phyloP scores from a whole-genome alignment of 805 yeast genomes.

The Sungouiella thailandica region DNA sequence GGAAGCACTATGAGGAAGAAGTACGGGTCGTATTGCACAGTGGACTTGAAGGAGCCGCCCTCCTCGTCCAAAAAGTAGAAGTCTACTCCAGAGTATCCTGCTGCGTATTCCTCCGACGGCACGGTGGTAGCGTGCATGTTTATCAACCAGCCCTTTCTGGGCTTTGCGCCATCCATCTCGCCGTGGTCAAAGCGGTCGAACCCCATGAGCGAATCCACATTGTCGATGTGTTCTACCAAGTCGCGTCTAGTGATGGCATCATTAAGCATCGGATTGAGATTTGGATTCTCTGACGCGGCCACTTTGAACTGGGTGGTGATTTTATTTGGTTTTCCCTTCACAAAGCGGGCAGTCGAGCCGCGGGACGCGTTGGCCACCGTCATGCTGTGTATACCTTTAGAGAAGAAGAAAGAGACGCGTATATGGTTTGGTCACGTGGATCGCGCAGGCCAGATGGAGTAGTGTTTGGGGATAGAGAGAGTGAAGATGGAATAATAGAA shows the following conservation, averaged over 20 bases:
- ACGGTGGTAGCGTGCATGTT: conserved; percentile 89
- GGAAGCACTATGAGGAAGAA: conserved; percentile 66
- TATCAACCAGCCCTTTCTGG: conserved; percentile 80
- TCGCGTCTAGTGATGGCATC: conserved; percentile 44
- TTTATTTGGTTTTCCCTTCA: conserved; percentile 32
- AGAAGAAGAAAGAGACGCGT: too few species aligned
- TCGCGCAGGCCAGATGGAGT: too few species aligned
- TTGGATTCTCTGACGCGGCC: conserved; percentile 14
- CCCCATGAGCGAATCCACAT: conserved; percentile 80
- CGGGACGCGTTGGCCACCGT: conserved; percentile 11
- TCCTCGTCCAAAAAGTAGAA: conserved; percentile 93
- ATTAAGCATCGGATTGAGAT: conserved; percentile 32
- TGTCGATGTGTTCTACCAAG: conserved; percentile 56
- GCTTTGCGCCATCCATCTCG: conserved; percentile 43
- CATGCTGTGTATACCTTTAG: too few species aligned
- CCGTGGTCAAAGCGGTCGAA: conserved; percentile 76
- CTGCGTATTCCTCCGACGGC: conserved; percentile 49
- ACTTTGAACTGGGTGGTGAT: conserved; percentile 10
- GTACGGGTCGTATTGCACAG: conserved; percentile 82
- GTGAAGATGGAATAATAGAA: too few species aligned
- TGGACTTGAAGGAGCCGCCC: conserved; percentile 91
- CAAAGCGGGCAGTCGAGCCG: conserved; percentile 52
- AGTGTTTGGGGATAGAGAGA: too few species aligned
- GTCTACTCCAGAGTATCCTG: conserved; percentile 88
- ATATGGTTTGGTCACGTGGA: too few species aligned